A percentile compares a stretch with the other conserved stretches of the same genome.
Evolutionary conservation across 1,284 basidiomycete genomes (phyloP).

Genomic region (Leccinum solheimii): DNA sequence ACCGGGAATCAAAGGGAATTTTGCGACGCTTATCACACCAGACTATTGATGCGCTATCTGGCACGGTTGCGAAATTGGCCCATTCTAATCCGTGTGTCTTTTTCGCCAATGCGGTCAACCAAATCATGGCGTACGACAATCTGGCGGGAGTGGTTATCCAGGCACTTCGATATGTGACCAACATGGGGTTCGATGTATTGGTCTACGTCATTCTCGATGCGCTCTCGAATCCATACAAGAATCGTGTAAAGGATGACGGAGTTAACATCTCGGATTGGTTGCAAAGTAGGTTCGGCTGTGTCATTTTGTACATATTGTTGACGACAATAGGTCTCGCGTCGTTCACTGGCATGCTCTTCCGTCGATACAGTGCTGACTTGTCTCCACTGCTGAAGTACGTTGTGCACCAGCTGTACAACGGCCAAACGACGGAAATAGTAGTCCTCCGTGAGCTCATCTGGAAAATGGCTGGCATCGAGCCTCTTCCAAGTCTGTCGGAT

Average conservation of each 20-base stretch:
- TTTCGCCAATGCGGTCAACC: conserved; percentile 87
- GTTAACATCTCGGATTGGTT: conserved; percentile 93
- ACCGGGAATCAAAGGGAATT: conserved; percentile 78
- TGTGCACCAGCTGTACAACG: conserved; percentile 84
- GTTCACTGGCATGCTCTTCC: conserved; percentile 91
- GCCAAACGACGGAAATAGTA: conserved; percentile 86
- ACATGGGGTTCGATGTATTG: conserved; percentile 93
- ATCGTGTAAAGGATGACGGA: conserved; percentile 89
- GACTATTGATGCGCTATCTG: conserved; percentile 78
- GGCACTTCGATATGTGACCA: conserved; percentile 85
- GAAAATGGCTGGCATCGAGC: conserved; percentile 95
- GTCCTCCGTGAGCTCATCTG: conserved; percentile 91
- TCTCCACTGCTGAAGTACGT: conserved; percentile 88
- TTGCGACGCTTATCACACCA: conserved; percentile 81
- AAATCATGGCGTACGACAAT: conserved; percentile 98
- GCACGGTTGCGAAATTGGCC: conserved; percentile 90
- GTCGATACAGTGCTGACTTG: conserved; percentile 83
- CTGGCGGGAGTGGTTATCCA: conserved; percentile 90
- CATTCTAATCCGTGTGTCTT: conserved; percentile 94
- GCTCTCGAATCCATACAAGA: conserved; percentile 82
- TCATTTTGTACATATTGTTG: conserved; percentile 9
- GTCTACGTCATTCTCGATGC: conserved; percentile 89
- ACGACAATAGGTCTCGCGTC: conserved; percentile 72
- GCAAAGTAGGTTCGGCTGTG: conserved; percentile 65
- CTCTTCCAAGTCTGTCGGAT: conserved; percentile 85